Percentiles rank a stretch among this genome's conserved stretches.
phyloP scores from a whole-genome alignment of 768 basidiomycete genomes.

The Piloderma croceum region DNA sequence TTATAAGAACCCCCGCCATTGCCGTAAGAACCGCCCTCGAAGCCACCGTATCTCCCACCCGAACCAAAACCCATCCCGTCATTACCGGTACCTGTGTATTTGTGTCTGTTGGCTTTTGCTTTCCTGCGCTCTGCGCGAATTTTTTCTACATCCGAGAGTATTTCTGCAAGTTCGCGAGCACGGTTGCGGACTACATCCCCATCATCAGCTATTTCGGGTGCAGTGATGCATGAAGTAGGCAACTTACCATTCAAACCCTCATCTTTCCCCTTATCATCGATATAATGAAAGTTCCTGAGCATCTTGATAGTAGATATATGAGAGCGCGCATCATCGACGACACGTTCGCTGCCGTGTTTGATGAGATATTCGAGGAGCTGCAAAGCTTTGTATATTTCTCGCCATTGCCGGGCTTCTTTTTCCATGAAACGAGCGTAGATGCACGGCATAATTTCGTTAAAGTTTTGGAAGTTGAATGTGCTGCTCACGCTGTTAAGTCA shows the following conservation, averaged over 20 bases:
- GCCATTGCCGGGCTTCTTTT: conserved; percentile 97
- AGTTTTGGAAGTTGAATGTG: conserved; percentile 97
- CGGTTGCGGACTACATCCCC: conserved; percentile 79
- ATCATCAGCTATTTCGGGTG: background rate
- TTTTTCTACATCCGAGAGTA: conserved; percentile 85
- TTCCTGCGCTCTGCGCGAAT: conserved; percentile 87
- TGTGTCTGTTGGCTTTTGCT: conserved; percentile 85
- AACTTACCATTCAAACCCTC: conserved; percentile 90
- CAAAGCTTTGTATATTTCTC: conserved; percentile 98
- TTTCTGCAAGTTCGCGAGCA: conserved; percentile 85
- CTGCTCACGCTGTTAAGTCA: too few species aligned
- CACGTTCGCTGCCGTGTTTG: conserved; percentile 95
- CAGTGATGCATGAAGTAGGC: background rate
- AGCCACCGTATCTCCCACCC: conserved; percentile 62
- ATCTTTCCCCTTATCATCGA: conserved; percentile 98
- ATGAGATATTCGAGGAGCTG: conserved; percentile 93
- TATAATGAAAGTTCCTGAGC: conserved; percentile 96
- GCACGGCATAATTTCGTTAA: conserved; percentile 98
- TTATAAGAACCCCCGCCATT: conserved; percentile 17
- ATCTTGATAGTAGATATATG: conserved; percentile 96
- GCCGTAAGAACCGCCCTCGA: conserved; percentile 60
- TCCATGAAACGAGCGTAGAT: conserved; percentile 96
- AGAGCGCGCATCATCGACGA: conserved; percentile 93
- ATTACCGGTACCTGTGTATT: conserved; percentile 84
- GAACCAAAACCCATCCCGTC: conserved; percentile 66